A percentile compares a stretch with the other conserved stretches of the same genome.
These are phyloP conservation scores for Croton laevigatus DNA, from an alignment of 441 rosid genomes.

Conservation along the genomic window DNA sequence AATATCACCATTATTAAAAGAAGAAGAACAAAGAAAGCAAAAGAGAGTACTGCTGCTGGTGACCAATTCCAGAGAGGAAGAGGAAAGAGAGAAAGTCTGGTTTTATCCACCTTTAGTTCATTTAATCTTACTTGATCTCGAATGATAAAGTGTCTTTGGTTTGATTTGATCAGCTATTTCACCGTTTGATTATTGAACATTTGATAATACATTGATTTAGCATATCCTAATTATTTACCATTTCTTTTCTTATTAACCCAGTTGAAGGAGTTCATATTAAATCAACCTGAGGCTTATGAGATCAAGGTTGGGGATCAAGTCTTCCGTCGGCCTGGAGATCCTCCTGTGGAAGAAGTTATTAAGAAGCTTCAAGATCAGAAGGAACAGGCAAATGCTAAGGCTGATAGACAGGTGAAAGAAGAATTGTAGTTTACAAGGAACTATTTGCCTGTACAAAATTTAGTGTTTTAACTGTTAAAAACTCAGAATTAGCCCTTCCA, in stretches of 20 bases:
- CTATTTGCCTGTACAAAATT: neutral
- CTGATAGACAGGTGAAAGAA: slow-evolving; percentile 35
- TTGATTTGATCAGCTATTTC: neutral
- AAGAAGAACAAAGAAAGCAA: too few relatives aligned
- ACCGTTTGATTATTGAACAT: neutral
- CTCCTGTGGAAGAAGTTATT: slow-evolving; percentile 61
- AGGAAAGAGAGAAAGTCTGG: too few relatives aligned
- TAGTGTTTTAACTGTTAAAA: neutral
- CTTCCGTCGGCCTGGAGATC: slow-evolving; percentile 79
- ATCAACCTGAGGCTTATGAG: slow-evolving; percentile 80
- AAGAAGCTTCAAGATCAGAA: slow-evolving; percentile 38
- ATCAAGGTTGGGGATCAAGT: slow-evolving; percentile 71
- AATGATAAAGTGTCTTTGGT: neutral
- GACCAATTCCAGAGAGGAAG: too few relatives aligned
- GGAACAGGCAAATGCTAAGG: slow-evolving; percentile 18
- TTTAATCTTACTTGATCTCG: neutral
- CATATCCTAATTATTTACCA: neutral
- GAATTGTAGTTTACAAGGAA: slow-evolving; percentile 44
- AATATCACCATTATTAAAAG: too few relatives aligned
- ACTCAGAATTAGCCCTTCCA: neutral
- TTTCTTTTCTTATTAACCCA: slow-evolving; percentile 21
- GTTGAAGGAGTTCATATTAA: slow-evolving; percentile 78
- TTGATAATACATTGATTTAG: neutral
- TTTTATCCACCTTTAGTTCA: too few relatives aligned
- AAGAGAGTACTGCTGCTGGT: too few relatives aligned